phyloP scores from a whole-genome alignment of 176 grass and related monocot genomes.

The Eragrostis nindensis region DNA sequence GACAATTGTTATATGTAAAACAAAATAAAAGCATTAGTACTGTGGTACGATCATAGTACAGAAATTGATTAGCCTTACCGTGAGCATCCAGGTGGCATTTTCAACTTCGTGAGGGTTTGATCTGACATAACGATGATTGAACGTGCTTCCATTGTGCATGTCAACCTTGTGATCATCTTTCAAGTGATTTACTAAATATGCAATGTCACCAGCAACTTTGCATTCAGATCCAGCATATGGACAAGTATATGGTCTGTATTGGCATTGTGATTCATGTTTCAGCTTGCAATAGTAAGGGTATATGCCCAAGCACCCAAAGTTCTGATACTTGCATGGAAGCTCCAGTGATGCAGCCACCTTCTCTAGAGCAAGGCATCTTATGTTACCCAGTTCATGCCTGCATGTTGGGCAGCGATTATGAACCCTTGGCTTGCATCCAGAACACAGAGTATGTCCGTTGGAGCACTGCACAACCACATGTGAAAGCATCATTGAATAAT shows the following conservation, averaged over 20 bases:
- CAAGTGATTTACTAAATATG: conserved; percentile 77
- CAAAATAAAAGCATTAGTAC: no score
- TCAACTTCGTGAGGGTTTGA: conserved; percentile 90
- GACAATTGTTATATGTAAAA: no score
- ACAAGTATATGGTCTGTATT: conserved; percentile 75
- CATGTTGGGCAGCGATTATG: conserved; percentile 90
- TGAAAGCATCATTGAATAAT: not conserved
- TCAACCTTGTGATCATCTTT: conserved; percentile 95
- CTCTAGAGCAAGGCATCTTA: conserved; percentile 88
- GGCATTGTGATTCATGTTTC: conserved; percentile 88
- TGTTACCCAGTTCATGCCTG: conserved; percentile 88
- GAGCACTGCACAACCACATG: conserved; percentile 87
- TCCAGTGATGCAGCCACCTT: conserved; percentile 86
- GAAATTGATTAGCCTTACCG: no score
- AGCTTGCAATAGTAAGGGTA: conserved; percentile 90
- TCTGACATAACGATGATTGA: conserved; percentile 92
- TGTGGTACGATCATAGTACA: no score
- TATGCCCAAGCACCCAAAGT: conserved; percentile 79
- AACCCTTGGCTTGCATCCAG: conserved; percentile 86
- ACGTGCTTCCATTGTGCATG: no score
- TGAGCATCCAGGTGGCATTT: conserved; percentile 97
- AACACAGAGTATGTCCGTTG: conserved; percentile 90
- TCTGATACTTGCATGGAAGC: conserved; percentile 91
- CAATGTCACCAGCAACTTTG: conserved; percentile 73
- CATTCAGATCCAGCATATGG: conserved; percentile 94